Percentiles rank a stretch among this genome's conserved stretches.
phyloP scores from a whole-genome alignment of 768 basidiomycete genomes.

The Mycena galericulata region DNA sequence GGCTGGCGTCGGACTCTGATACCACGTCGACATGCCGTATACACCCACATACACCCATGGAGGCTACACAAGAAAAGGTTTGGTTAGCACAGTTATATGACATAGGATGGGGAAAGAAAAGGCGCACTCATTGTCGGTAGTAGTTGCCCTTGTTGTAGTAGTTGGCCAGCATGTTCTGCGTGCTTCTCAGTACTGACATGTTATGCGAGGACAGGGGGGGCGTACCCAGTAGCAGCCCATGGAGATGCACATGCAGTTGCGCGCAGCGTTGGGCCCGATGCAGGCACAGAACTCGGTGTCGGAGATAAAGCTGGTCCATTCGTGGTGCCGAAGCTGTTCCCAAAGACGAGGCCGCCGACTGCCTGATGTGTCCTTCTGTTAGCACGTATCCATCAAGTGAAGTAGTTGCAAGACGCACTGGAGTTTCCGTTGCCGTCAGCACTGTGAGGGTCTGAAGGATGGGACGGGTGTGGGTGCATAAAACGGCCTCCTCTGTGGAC shows the following conservation, averaged over 20 bases:
- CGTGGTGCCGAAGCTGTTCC: conserved; percentile 73
- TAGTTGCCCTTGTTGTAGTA: conserved; percentile 71
- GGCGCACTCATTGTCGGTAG: conserved; percentile 63
- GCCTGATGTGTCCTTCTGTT: conserved; percentile 27
- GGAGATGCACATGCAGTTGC: conserved; percentile 82
- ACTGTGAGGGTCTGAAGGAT: conserved; percentile 24
- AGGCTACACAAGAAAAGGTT: conserved; percentile 41
- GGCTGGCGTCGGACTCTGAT: conserved; percentile 67
- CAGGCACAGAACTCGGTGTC: conserved; percentile 77
- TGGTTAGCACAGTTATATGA: too few species aligned
- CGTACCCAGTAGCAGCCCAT: conserved; percentile 70
- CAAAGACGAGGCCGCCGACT: conserved; percentile 81
- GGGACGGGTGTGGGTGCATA: conserved; percentile 61
- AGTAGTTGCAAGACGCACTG: conserved; percentile 41
- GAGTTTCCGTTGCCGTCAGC: conserved; percentile 58
- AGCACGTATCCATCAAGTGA: conserved; percentile 30
- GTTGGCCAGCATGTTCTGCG: conserved; percentile 81
- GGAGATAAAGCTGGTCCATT: conserved; percentile 91
- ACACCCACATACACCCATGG: conserved; percentile 85
- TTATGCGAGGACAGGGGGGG: background rate
- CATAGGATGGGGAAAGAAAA: too few species aligned
- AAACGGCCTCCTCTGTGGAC: conserved; percentile 57
- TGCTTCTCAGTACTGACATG: too few species aligned
- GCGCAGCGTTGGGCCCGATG: conserved; percentile 65
- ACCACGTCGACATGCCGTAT: conserved; percentile 78